phyloP scores from a whole-genome alignment of 176 grass and related monocot genomes.

The Tillandsia leiboldiana region DNA sequence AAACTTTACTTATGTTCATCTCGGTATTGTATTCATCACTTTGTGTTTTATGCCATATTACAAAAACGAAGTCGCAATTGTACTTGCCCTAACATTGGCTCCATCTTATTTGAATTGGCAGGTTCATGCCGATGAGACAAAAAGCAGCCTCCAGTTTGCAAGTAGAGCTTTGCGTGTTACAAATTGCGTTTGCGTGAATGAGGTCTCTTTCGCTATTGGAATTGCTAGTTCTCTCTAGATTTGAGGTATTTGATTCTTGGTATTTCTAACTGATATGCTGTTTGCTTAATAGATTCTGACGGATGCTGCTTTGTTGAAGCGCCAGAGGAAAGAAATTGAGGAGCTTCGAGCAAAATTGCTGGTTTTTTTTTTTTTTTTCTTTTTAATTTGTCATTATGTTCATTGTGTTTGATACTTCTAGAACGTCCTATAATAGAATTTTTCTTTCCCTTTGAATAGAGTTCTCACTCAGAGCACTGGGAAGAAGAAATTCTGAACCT shows the following conservation, averaged over 20 bases:
- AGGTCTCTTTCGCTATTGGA: conserved; percentile 32
- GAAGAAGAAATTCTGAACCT: conserved; percentile 87
- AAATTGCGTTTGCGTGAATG: conserved; percentile 81
- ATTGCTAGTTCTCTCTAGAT: not conserved
- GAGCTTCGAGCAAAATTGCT: conserved; percentile 74
- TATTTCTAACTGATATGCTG: not conserved
- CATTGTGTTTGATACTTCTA: not conserved
- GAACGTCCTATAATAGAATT: not conserved
- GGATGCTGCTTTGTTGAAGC: conserved; percentile 88
- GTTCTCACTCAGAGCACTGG: conserved; percentile 83
- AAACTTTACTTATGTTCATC: conserved; percentile 3
- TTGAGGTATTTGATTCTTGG: conserved; percentile 1
- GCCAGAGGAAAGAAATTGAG: conserved; percentile 90
- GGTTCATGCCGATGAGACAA: conserved; percentile 87
- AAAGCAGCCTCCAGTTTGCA: conserved; percentile 89
- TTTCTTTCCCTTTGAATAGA: conserved; percentile 35
- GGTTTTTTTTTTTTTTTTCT: conserved; percentile 23
- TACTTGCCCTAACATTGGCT: not conserved
- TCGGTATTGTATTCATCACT: not conserved
- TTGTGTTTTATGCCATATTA: not conserved
- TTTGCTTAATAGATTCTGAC: conserved; percentile 66
- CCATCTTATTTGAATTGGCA: conserved; percentile 27
- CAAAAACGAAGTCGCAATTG: not conserved
- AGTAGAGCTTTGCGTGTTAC: conserved; percentile 83
- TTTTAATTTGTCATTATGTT: conserved; percentile 9